phyloP scores from a whole-genome alignment of 768 basidiomycete species.

The Panaeolus papilionaceus region DNA sequence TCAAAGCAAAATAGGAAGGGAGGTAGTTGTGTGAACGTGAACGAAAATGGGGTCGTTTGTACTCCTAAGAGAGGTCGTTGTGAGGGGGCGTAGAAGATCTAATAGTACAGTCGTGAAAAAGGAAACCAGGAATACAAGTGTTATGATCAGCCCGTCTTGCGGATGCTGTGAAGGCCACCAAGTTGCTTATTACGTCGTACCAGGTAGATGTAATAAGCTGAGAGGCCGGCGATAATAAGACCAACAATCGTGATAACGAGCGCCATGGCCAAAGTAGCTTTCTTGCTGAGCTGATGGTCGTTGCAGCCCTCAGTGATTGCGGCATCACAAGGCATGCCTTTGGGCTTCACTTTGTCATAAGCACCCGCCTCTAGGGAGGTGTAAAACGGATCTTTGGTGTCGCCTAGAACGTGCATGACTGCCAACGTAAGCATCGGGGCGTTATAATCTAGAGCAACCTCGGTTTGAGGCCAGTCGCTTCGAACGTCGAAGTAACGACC shows the following conservation, averaged over 20 bases:
- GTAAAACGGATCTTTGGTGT: slow-evolving; percentile 77
- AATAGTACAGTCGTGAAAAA: slow-evolving; percentile 22
- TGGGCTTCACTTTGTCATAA: slow-evolving; percentile 65
- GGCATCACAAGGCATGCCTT: slow-evolving; percentile 80
- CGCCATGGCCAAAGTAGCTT: slow-evolving; percentile 74
- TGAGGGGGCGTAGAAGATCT: neutral
- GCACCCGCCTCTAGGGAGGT: slow-evolving; percentile 72
- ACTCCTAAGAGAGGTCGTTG: neutral
- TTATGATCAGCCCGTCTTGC: slow-evolving; percentile 21
- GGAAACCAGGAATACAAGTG: slow-evolving; percentile 8
- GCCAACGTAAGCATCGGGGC: slow-evolving; percentile 89
- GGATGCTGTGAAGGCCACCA: slow-evolving; percentile 12
- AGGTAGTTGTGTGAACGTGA: neutral
- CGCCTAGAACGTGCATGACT: slow-evolving; percentile 76
- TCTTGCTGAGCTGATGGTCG: slow-evolving; percentile 58
- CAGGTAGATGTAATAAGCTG: slow-evolving; percentile 45
- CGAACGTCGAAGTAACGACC: slow-evolving; percentile 87
- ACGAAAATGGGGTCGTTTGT: neutral
- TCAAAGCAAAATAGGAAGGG: neutral
- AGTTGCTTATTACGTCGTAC: slow-evolving; percentile 27
- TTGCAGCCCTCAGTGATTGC: slow-evolving; percentile 63
- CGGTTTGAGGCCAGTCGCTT: slow-evolving; percentile 88
- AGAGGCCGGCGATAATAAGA: slow-evolving; percentile 55
- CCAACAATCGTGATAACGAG: slow-evolving; percentile 69
- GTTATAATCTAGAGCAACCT: slow-evolving; percentile 90